Evolutionary conservation across 768 basidiomycete genomes (phyloP).

Genomic region (Macrocybe gigantea): DNA sequence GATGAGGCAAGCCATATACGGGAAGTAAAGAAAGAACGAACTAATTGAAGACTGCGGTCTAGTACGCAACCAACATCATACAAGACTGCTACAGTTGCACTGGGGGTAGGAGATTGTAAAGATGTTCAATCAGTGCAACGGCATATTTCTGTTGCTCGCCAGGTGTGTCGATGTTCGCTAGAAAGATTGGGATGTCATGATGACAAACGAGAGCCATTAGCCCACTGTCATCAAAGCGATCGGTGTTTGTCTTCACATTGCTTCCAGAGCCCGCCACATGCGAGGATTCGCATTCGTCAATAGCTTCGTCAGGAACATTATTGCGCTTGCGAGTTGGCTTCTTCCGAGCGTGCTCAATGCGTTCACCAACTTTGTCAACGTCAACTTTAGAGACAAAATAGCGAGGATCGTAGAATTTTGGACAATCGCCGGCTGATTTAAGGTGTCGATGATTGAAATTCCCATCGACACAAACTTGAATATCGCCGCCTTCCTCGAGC

Average conservation of each 20-base stretch:
- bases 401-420: conserved; percentile 21
- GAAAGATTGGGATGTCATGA: conserved; percentile 28
- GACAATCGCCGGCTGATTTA: conserved; percentile 20
- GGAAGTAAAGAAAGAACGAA: conserved; percentile 10
- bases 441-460: conserved; percentile 34
- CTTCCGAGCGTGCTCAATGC: conserved; percentile 18
- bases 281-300: conserved; percentile 27
- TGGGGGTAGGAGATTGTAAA: conserved; percentile 22
- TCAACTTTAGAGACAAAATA: conserved; percentile 27
- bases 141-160: conserved; percentile 33
- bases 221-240: conserved; percentile 25
- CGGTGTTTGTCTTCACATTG: conserved; percentile 12
- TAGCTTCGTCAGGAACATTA: conserved; percentile 24
- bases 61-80: conserved; percentile 32
- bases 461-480: conserved; percentile 30
- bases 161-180: conserved; percentile 33
- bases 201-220: conserved; percentile 32
- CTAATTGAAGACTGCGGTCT: conserved; percentile 20
- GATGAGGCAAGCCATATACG: neutral
- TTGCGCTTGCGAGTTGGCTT: neutral
- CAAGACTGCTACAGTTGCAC: conserved; percentile 17
- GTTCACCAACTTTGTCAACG: conserved; percentile 24
- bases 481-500: conserved; percentile 22
- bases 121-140: conserved; percentile 23
- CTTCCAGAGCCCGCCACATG: conserved; percentile 23